A percentile compares a stretch with the other conserved stretches of the same genome.
phyloP scores from a whole-genome alignment of 805 yeast species.

The Priceomyces medius region DNA sequence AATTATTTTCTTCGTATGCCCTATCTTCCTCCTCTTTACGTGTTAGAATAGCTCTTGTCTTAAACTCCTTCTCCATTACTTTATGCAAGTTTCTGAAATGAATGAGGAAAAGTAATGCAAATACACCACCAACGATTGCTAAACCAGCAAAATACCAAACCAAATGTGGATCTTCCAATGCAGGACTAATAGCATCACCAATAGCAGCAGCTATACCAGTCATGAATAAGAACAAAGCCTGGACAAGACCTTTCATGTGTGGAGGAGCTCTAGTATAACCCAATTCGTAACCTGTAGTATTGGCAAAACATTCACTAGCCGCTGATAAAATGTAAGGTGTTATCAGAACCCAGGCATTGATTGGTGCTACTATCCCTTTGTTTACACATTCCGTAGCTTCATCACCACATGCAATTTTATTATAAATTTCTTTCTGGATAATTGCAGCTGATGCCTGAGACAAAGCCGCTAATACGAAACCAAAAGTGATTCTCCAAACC shows the following conservation, averaged over 20 bases:
- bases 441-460: slow-evolving; percentile 53
- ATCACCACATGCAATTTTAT: slow-evolving; percentile 53
- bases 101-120: slow-evolving; percentile 29
- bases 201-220: slow-evolving; percentile 51
- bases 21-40: slow-evolving; percentile 12
- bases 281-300: slow-evolving; percentile 52
- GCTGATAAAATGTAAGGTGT: slow-evolving; percentile 42
- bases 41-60: slow-evolving; percentile 21
- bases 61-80: slow-evolving; percentile 38
- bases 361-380: slow-evolving; percentile 19
- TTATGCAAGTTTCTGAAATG: slow-evolving; percentile 40
- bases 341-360: slow-evolving; percentile 30
- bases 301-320: slow-evolving; percentile 53
- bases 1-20: slow-evolving; percentile 19
- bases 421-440: slow-evolving; percentile 47
- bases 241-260: slow-evolving; percentile 51
- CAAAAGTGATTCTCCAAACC: slow-evolving; percentile 45
- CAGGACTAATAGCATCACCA: slow-evolving; percentile 42
- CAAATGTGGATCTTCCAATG: slow-evolving; percentile 42
- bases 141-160: slow-evolving; percentile 42
- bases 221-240: slow-evolving; percentile 45
- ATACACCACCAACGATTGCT: slow-evolving; percentile 34
- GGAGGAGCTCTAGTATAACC: slow-evolving; percentile 55
- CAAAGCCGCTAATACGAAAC: slow-evolving; percentile 46
- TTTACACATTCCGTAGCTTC: slow-evolving; percentile 39